Conservation (phyloP, 768 basidiomycete species). For the Boletus rubroflammeus region DNA sequence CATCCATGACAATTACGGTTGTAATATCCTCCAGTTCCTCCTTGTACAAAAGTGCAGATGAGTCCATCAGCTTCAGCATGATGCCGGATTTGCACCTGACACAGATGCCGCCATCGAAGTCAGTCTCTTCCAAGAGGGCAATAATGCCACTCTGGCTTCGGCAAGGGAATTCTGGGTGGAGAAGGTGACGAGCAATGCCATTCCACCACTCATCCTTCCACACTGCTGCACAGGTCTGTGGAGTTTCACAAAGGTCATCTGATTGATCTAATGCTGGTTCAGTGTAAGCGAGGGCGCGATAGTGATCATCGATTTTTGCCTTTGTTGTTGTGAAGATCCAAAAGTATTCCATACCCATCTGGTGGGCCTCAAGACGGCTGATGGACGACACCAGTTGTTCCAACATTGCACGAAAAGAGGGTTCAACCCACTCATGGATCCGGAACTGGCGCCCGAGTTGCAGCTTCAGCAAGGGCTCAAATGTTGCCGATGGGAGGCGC, state of each 20-base stretch:
- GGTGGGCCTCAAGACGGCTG: neutral
- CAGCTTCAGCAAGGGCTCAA: neutral
- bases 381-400: constrained; percentile 3
- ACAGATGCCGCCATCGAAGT: too few relatives aligned
- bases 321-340: neutral
- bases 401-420: constrained; percentile 1
- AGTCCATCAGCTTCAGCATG: too few relatives aligned
- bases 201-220: constrained; percentile 15
- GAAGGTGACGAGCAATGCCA: neutral
- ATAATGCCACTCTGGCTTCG: neutral
- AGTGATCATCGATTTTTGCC: neutral
- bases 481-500: neutral
- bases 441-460: constrained; percentile 4
- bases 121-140: too few relatives aligned
- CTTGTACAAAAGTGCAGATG: too few relatives aligned
- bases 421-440: constrained; percentile 11
- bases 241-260: neutral
- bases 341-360: constrained; percentile 6
- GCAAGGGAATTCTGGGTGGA: constrained; percentile 2
- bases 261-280: neutral
- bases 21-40: too few relatives aligned
- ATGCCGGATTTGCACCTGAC: too few relatives aligned
- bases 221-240: neutral
- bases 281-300: constrained; percentile 4
- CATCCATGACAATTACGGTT: too few relatives aligned